Evolutionary conservation across 169 alveolate genomes (phyloP), one percentile per base, ranked within the genome.

Genomic region (Theileria parva): DNA sequence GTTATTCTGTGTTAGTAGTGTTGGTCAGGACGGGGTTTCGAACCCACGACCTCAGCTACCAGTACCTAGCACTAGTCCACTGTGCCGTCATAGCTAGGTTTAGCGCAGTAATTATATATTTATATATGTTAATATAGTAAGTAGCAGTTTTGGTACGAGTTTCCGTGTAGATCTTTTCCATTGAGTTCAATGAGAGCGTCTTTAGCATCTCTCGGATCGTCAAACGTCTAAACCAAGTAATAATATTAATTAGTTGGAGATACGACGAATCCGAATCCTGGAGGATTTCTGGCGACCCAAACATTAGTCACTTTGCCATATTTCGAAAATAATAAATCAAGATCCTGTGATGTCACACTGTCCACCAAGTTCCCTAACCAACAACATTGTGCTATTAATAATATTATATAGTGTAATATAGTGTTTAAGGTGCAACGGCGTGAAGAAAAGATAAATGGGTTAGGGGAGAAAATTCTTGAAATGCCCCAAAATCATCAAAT

Each of bases 211-310:
- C 89, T 39, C 21, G 86, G 17, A 69, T 83, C 89, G 27, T 83
- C 89, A 65, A 83, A 83, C 30, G 89, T 83, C 89, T 83, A 39
- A 13, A 17, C 0, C 12, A 44, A 13, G 8, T 32, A 39, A 15
- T 7, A 50, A 17, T 3, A 9, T 0, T 25, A 25, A 23, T 70
- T 5, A 19, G 5, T 30, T 21, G 37, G 9, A 74, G 76, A 19
- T 53, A 83, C 89, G 59, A 83, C 86, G 64, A 83, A 83, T 28
- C 86, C 89, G 76, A 83, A 83, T 17, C 89, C 89, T 23, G 89
- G 89, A 13, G 89, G 89, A 23, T 80, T 76, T 17, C 89, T 6
- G 53, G 89, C 89, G 15, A 83, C 89, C 89, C 89, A 83, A 2
- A 83, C 77, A 39, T 75, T 83, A 28, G 80, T 32, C 13, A 83